These are phyloP conservation scores for Hypsizygus marmoreus DNA, from an alignment of 768 basidiomycete genomes.

Conservation along the genomic window DNA sequence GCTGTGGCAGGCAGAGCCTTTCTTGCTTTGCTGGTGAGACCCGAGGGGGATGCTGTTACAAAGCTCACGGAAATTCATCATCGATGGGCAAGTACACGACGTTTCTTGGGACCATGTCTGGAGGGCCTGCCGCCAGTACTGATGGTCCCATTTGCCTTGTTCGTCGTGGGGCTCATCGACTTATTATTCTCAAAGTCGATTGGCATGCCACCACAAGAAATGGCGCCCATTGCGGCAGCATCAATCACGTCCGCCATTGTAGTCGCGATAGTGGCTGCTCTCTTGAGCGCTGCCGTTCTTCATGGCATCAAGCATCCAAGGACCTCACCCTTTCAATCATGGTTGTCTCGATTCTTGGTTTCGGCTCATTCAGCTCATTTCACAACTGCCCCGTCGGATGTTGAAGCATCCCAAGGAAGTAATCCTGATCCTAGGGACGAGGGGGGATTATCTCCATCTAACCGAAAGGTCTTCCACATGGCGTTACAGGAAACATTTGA, in stretches of 20 bases:
- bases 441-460: not conserved
- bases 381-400: too few relatives aligned
- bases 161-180: too few relatives aligned
- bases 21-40: constrained; percentile 10
- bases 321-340: not conserved
- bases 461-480: constrained; percentile 13
- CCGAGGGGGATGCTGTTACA: constrained; percentile 11
- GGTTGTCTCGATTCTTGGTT: not conserved
- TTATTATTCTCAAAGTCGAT: too few relatives aligned
- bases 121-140: too few relatives aligned
- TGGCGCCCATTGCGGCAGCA: not conserved
- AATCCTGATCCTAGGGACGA: not conserved
- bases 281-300: not conserved
- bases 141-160: too few relatives aligned
- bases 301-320: constrained; percentile 2
- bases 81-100: constrained; percentile 11
- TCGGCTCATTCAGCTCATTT: too few relatives aligned
- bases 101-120: constrained; percentile 8
- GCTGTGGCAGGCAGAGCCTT: constrained; percentile 14
- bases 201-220: too few relatives aligned
- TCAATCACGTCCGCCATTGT: not conserved
- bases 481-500: constrained; percentile 15
- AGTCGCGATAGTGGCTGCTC: not conserved
- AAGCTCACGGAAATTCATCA: constrained; percentile 12
- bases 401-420: too few relatives aligned